These are phyloP conservation scores for Solanum chilense DNA, from an alignment of 257 asterid species.

Conservation along the genomic window DNA sequence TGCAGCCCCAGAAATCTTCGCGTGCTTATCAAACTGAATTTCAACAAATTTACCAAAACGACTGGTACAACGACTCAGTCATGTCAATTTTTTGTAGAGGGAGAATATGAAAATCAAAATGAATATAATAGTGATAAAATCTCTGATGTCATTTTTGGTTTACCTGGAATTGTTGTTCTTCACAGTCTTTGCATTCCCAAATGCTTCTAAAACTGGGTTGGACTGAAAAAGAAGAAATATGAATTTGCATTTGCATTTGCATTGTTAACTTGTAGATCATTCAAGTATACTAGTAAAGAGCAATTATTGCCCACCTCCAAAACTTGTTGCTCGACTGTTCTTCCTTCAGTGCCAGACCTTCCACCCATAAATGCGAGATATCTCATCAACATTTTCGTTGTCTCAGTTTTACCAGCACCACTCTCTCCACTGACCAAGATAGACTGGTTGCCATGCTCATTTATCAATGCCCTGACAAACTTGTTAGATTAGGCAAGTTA, in stretches of 20 bases:
- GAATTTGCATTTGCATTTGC: neutral
- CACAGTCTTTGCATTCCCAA: slow-evolving; percentile 92
- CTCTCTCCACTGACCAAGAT: slow-evolving; percentile 98
- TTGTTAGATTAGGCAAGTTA: neutral
- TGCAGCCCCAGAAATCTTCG: slow-evolving; percentile 97
- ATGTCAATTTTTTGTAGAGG: slow-evolving; percentile 22
- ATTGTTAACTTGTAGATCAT: neutral
- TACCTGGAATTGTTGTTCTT: slow-evolving; percentile 95
- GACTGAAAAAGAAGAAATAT: slow-evolving; percentile 38
- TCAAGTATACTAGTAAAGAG: neutral
- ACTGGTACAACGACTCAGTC: slow-evolving; percentile 60
- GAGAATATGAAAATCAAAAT: neutral
- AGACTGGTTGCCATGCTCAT: slow-evolving; percentile 89
- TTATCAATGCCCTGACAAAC: slow-evolving; percentile 57
- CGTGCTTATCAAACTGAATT: slow-evolving; percentile 80
- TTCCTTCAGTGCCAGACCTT: slow-evolving; percentile 74
- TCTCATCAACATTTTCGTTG: slow-evolving; percentile 93
- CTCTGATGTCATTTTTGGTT: neutral
- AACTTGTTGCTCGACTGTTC: slow-evolving; percentile 97
- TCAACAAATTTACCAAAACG: slow-evolving; percentile 98
- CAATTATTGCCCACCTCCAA: slow-evolving; percentile 54
- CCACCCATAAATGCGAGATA: slow-evolving; percentile 99
- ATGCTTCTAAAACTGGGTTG: slow-evolving; percentile 95
- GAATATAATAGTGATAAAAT: neutral
- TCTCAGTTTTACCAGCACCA: slow-evolving; percentile 97